A percentile compares a stretch with the other conserved stretches of the same genome.
These are phyloP conservation scores for Erigeron canadensis DNA, from an alignment of 129 eudicot species.

Conservation along the genomic window DNA sequence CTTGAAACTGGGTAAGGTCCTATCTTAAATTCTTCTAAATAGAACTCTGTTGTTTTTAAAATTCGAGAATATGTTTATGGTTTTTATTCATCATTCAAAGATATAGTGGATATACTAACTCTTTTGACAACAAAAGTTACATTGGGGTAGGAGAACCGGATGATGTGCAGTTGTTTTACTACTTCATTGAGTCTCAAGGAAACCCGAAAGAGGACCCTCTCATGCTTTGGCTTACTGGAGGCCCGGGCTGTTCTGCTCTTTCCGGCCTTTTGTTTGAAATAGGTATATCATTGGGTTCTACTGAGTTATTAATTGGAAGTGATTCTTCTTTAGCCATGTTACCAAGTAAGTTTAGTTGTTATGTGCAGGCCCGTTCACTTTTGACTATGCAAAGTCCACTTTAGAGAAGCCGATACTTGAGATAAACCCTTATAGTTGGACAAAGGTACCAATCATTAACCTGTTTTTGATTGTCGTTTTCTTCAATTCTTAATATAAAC, in stretches of 20 bases:
- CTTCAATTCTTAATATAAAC: not conserved
- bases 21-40: not conserved
- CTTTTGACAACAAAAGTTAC: constrained; percentile 18
- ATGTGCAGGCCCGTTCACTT: constrained; percentile 18
- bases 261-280: constrained; percentile 22
- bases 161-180: constrained; percentile 33
- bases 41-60: not conserved
- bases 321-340: no score
- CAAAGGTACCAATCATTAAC: constrained; percentile 1
- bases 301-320: no score
- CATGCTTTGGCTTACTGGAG: constrained; percentile 35
- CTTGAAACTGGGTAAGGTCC: constrained; percentile 41
- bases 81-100: not conserved
- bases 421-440: constrained; percentile 26
- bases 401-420: constrained; percentile 21
- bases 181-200: constrained; percentile 29
- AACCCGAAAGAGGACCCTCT: constrained; percentile 34
- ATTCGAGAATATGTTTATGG: not conserved
- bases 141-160: constrained; percentile 29
- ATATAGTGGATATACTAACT: constrained; percentile 9
- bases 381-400: constrained; percentile 21
- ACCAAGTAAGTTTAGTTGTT: not conserved
- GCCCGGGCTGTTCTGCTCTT: constrained; percentile 36
- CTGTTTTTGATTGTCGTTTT: not conserved
- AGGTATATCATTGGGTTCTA: not conserved